Evolutionary conservation across 805 yeast species (phyloP).

Genomic region (Saturnispora hagleri): DNA sequence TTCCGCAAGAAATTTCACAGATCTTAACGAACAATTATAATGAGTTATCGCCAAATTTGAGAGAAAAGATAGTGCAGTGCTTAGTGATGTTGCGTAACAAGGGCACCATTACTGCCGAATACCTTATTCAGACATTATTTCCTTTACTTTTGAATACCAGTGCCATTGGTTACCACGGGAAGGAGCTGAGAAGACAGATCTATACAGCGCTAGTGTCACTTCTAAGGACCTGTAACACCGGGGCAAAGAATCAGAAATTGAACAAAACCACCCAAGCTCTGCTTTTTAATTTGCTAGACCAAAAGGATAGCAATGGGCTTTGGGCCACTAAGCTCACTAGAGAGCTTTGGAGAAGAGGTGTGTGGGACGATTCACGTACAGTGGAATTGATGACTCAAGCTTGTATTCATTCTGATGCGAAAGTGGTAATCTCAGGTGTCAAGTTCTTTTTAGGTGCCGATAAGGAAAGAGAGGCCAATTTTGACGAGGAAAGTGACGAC

Average conservation of each 20-base stretch:
- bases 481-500: constrained; percentile 59
- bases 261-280: constrained; percentile 89
- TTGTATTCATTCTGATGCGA: constrained; percentile 75
- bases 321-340: constrained; percentile 96
- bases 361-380: constrained; percentile 96
- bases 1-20: constrained; percentile 71
- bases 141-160: constrained; percentile 57
- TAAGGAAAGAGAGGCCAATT: constrained; percentile 78
- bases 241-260: constrained; percentile 82
- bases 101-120: constrained; percentile 68
- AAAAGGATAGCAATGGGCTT: constrained; percentile 66
- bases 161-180: constrained; percentile 57
- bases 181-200: constrained; percentile 72
- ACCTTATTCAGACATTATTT: constrained; percentile 75
- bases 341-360: constrained; percentile 94
- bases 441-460: constrained; percentile 92
- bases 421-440: constrained; percentile 85
- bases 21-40: constrained; percentile 69
- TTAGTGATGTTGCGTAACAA: constrained; percentile 86
- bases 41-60: constrained; percentile 70
- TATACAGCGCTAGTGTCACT: constrained; percentile 71
- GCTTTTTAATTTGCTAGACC: constrained; percentile 76
- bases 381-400: constrained; percentile 98
- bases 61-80: constrained; percentile 87
- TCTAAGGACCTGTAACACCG: constrained; percentile 74